A percentile compares a stretch with the other conserved stretches of the same genome.
These are phyloP conservation scores for Pestalotiopsis sp. DNA, from an alignment of 2,329 filamentous ascomycete species.

Conservation along the genomic window DNA sequence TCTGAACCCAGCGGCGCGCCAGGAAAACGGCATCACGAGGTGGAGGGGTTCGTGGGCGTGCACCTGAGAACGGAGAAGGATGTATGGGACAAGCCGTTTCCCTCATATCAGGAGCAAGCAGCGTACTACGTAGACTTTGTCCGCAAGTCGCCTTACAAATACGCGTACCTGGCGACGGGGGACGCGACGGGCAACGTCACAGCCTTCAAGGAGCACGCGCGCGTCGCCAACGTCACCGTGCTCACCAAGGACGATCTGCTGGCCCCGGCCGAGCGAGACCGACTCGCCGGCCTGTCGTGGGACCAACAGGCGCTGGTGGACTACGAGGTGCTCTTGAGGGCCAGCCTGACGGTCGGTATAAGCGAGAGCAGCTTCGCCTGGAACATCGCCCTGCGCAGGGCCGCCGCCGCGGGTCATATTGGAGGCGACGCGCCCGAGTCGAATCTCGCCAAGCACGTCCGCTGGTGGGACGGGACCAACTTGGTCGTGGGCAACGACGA, in stretches of 20 bases:
- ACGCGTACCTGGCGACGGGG: slow-evolving; percentile 48
- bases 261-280: slow-evolving; percentile 34
- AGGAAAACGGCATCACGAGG: slow-evolving; percentile 14
- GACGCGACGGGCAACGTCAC: slow-evolving; percentile 37
- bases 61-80: slow-evolving; percentile 40
- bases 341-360: slow-evolving; percentile 45
- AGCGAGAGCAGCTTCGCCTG: slow-evolving; percentile 49
- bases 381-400: slow-evolving; percentile 47
- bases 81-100: slow-evolving; percentile 25
- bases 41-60: slow-evolving; percentile 36
- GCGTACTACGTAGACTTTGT: slow-evolving; percentile 35
- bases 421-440: not conserved
- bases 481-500: slow-evolving; percentile 12
- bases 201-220: slow-evolving; percentile 38
- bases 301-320: slow-evolving; percentile 55
- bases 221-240: slow-evolving; percentile 39
- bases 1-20: not conserved
- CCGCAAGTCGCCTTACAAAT: slow-evolving; percentile 24
- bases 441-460: slow-evolving; percentile 18
- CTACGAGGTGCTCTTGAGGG: slow-evolving; percentile 50
- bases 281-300: slow-evolving; percentile 42
- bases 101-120: slow-evolving; percentile 35
- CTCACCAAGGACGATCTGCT: slow-evolving; percentile 47
- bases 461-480: slow-evolving; percentile 29
- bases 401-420: slow-evolving; percentile 26